Evolutionary conservation across 1,139 yeast species (phyloP).

Genomic region (Diutina mesorugosa): DNA sequence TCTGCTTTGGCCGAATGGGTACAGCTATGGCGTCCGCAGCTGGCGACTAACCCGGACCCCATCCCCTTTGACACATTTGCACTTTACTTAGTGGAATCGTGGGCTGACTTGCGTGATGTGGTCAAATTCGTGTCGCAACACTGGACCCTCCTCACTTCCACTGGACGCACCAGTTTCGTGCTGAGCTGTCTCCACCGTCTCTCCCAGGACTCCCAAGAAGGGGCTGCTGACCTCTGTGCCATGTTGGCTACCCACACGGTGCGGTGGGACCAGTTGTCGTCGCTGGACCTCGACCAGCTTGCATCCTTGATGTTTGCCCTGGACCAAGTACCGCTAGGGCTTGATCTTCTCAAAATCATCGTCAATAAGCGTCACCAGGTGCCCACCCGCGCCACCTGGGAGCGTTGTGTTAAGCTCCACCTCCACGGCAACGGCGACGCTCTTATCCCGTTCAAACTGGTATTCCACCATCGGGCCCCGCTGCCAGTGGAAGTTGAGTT

Average conservation of each 20-base stretch:
- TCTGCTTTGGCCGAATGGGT: neutral
- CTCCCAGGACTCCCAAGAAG: neutral
- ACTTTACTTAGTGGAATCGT: neutral
- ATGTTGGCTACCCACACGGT: neutral
- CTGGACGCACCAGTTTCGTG: neutral
- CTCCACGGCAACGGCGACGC: neutral
- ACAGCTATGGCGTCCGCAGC: neutral
- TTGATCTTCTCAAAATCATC: neutral
- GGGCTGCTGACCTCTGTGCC: neutral
- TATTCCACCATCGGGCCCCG: neutral
- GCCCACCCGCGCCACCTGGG: neutral
- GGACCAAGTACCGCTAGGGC: neutral
- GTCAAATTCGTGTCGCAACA: neutral
- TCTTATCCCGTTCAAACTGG: neutral
- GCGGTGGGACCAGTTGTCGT: neutral
- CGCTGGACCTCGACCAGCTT: neutral
- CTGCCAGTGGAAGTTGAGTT: neutral
- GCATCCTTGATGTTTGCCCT: neutral
- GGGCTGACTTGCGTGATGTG: neutral
- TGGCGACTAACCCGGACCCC: neutral
- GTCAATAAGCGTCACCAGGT: neutral
- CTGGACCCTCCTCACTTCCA: neutral
- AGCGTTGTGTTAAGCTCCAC: neutral
- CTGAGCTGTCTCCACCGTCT: neutral
- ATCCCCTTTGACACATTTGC: neutral